Evolutionary conservation across 441 rosid genomes (phyloP).

Genomic region (Arabidopsis hybrid): DNA sequence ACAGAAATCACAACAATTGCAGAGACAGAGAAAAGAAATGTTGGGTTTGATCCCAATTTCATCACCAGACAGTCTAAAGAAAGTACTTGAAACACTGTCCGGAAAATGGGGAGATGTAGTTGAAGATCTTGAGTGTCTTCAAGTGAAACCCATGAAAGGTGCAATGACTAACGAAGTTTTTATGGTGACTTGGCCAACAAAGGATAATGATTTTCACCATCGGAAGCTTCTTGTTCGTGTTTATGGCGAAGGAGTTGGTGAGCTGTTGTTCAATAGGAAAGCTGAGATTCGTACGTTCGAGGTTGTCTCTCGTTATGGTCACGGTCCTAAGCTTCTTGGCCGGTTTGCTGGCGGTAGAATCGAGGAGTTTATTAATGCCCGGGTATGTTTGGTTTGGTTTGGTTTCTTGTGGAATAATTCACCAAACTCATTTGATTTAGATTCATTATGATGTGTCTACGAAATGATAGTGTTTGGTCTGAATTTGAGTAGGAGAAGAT

Average conservation of each 20-base stretch:
- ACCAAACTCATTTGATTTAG: neutral
- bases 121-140: slow-evolving; percentile 51
- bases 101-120: slow-evolving; percentile 61
- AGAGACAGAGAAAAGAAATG: slow-evolving; percentile 41
- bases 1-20: slow-evolving; percentile 35
- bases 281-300: slow-evolving; percentile 66
- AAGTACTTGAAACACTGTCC: slow-evolving; percentile 54
- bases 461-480: neutral
- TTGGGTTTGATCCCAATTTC: slow-evolving; percentile 45
- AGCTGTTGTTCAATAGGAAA: slow-evolving; percentile 59
- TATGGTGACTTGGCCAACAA: slow-evolving; percentile 55
- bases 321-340: slow-evolving; percentile 69
- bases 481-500: neutral
- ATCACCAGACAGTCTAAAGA: slow-evolving; percentile 62
- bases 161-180: slow-evolving; percentile 59
- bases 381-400: slow-evolving; percentile 47
- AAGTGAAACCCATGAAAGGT: slow-evolving; percentile 56
- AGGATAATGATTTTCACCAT: slow-evolving; percentile 32
- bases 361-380: slow-evolving; percentile 71
- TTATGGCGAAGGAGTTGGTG: slow-evolving; percentile 63
- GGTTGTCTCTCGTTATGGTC: slow-evolving; percentile 62
- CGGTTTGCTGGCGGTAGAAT: slow-evolving; percentile 60
- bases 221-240: slow-evolving; percentile 60
- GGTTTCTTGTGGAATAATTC: neutral
- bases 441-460: neutral